Base-by-base conservation (phyloP, 2,329 filamentous ascomycete species). In the Talaromyces amestolkiae region DNA sequence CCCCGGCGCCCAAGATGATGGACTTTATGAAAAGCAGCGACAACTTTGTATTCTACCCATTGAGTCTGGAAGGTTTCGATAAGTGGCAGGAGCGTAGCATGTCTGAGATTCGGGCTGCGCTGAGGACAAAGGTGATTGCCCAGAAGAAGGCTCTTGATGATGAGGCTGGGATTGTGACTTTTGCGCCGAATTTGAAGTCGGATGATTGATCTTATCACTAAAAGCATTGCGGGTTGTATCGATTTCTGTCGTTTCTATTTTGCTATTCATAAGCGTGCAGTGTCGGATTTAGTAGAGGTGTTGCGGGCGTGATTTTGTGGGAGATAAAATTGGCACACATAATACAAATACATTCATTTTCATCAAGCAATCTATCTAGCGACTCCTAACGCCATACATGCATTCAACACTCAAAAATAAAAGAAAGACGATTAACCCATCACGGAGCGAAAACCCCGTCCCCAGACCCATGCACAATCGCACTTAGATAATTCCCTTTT, bases 1-100 rank as follows among this genome's bases (percentile, higher is more conserved):
- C 79, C 11, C 83, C 84, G 0, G 78, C 84, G 41, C 85, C 85
- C 2, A 79, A 78, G 43, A 77, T 80, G 53, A 74, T 79, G 3
- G 79, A 86, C 22, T 89, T 87, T 68, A 71, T 69, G 69, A 61
- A 37, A 8, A 74, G 75, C 27, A 72, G 73, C 17, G 76, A 78
- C 8, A 78, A 78, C 66, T 69, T 77, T 15, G 76, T 78, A 17
- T 66, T 78, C 11, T 78, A 74, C 68, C 76, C 76, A 4, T 70
- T 78, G 39, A 78, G 82, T 72, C 75, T 77, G 67, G 77, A 76
- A 65, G 81, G 82, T 35, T 85, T 79, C 71, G 74, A 74, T 3
- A 76, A 78, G 7, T 86, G 84, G 84, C 81, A 80, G 73, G 69
- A 75, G 35, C 80, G 81, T 35, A 81, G 78, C 63, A 76, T 83